A percentile compares a stretch with the other conserved stretches of the same genome.
These are phyloP conservation scores for Rhizoclosmatium sp. DNA, from an alignment of 192 early-diverging fungal species.

Conservation along the genomic window DNA sequence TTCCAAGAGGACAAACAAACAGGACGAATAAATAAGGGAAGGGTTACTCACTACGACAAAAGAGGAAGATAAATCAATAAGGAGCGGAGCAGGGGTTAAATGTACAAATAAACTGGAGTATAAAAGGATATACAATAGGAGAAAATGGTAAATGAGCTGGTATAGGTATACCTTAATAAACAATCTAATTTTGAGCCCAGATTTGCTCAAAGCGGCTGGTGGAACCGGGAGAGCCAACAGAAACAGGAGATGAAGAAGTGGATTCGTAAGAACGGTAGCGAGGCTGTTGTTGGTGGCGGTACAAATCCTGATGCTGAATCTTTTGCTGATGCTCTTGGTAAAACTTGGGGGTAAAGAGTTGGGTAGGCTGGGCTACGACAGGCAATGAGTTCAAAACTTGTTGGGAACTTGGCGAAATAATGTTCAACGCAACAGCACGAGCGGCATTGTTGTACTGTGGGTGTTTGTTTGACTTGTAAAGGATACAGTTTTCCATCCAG, in stretches of 20 bases:
- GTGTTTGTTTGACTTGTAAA: slow-evolving; percentile 34
- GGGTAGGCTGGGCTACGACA: slow-evolving; percentile 20
- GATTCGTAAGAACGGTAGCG: background rate
- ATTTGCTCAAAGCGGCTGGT: slow-evolving; percentile 25
- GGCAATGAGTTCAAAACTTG: slow-evolving; percentile 26
- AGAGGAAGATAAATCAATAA: slow-evolving; percentile 1
- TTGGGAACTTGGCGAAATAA: slow-evolving; percentile 27
- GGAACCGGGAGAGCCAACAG: background rate
- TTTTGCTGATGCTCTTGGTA: background rate
- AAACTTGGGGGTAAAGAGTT: slow-evolving; percentile 27
- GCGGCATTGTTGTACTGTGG: slow-evolving; percentile 40
- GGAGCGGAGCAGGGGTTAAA: background rate
- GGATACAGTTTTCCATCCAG: slow-evolving; percentile 40
- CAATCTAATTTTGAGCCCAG: slow-evolving; percentile 4
- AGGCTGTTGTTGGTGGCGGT: slow-evolving; percentile 7
- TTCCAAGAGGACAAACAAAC: background rate
- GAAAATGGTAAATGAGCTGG: background rate
- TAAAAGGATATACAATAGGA: background rate
- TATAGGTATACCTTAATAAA: background rate
- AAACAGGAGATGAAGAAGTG: background rate
- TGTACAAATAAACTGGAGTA: background rate
- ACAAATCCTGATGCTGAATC: background rate
- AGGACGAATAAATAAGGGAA: background rate
- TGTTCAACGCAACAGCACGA: slow-evolving; percentile 31
- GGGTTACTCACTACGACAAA: background rate